A percentile compares a stretch with the other conserved stretches of the same genome.
Evolutionary conservation across 2,329 filamentous ascomycete genomes (phyloP).

Genomic region (Penicillium sp.): DNA sequence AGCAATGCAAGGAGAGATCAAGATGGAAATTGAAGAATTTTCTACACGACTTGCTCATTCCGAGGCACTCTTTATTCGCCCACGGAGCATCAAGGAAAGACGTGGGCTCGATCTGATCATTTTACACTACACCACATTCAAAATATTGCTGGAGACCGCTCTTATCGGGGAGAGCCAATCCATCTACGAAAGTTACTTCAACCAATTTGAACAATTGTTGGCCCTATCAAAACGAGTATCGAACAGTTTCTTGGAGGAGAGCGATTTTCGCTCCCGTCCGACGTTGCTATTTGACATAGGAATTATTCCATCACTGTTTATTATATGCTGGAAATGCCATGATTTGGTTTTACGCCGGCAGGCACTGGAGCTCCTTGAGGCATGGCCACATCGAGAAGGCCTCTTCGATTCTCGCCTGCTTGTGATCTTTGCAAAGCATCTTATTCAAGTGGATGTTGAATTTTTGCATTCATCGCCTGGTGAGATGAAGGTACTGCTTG

Average conservation of each 20-base stretch:
- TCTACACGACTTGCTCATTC: background rate
- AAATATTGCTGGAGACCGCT: constrained; percentile 9
- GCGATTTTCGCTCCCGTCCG: constrained; percentile 1
- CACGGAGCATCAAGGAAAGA: constrained; percentile 2
- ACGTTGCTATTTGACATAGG: constrained; percentile 28
- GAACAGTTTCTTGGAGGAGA: constrained; percentile 3
- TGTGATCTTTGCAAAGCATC: constrained; percentile 27
- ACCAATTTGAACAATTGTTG: constrained; percentile 6
- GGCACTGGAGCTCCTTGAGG: constrained; percentile 28
- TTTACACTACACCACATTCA: constrained; percentile 9
- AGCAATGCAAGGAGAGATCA: background rate
- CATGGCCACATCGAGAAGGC: constrained; percentile 35
- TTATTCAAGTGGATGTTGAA: constrained; percentile 24
- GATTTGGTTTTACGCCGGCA: constrained; percentile 23
- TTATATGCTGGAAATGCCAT: constrained; percentile 33
- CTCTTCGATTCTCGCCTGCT: constrained; percentile 36
- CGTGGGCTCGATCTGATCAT: constrained; percentile 17
- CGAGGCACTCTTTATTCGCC: background rate
- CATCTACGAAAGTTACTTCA: constrained; percentile 3
- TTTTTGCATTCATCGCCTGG: background rate
- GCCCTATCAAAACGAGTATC: constrained; percentile 1
- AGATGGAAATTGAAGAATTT: background rate
- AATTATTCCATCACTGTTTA: constrained; percentile 32
- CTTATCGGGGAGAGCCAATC: constrained; percentile 5
- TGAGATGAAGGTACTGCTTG: background rate